Evolutionary conservation across 225 moss, liverwort and hornwort species (phyloP).

Genomic region (Polytrichum commune): DNA sequence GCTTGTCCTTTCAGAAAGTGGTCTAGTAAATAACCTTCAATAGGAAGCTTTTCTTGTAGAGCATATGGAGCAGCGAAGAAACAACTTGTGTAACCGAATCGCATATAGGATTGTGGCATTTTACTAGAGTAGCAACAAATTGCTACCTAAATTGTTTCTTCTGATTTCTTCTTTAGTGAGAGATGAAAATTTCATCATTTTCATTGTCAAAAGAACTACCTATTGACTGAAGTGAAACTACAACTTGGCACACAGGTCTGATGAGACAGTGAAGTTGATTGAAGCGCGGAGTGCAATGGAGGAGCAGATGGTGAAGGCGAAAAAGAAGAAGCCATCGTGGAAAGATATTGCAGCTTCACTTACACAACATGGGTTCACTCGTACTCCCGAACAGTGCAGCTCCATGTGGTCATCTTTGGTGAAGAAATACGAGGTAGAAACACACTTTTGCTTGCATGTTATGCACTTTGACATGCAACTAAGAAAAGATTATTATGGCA

Average conservation of each 20-base stretch:
- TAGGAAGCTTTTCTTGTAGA: too few species aligned
- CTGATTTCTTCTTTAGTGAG: too few species aligned
- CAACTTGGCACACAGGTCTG: constrained; percentile 38
- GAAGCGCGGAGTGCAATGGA: constrained; percentile 55
- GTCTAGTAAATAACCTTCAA: too few species aligned
- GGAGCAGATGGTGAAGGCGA: constrained; percentile 30
- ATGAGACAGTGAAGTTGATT: constrained; percentile 70
- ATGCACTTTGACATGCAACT: background rate
- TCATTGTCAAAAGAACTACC: too few species aligned
- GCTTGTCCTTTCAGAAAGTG: too few species aligned
- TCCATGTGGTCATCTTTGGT: constrained; percentile 90
- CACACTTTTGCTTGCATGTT: background rate
- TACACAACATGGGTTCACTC: constrained; percentile 51
- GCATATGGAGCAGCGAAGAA: too few species aligned
- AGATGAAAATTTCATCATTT: too few species aligned
- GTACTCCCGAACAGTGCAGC: constrained; percentile 86
- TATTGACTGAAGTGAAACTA: too few species aligned
- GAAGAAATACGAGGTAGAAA: constrained; percentile 72
- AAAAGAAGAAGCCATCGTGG: constrained; percentile 70
- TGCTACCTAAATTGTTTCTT: constrained; percentile 8
- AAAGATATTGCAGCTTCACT: constrained; percentile 52
- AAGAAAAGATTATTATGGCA: background rate
- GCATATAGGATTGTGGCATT: too few species aligned
- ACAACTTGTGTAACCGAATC: too few species aligned
- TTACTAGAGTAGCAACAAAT: too few species aligned